Conservation (phyloP, 768 basidiomycete genomes). For the Sistotremastrum niveocremeum region DNA sequence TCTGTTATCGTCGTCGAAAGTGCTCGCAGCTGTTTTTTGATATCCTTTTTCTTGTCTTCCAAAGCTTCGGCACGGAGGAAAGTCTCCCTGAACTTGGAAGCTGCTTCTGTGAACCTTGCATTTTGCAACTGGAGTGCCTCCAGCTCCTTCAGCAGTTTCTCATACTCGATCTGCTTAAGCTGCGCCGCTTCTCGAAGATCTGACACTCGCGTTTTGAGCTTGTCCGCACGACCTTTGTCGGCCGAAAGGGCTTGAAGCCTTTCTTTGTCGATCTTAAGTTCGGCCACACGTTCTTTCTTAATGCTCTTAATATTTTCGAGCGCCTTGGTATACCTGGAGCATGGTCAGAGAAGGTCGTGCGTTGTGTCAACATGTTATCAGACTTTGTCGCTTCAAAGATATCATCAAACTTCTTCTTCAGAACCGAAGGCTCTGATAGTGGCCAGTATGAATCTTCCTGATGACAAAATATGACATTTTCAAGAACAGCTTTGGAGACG, state of each 20-base stretch:
- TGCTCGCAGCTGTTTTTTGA: constrained; percentile 47
- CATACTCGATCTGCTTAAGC: constrained; percentile 59
- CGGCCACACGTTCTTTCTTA: constrained; percentile 80
- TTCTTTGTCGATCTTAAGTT: constrained; percentile 89
- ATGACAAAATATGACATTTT: constrained; percentile 99
- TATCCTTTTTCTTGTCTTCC: constrained; percentile 44
- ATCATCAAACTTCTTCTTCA: constrained; percentile 99
- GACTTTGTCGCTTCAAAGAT: constrained; percentile 97
- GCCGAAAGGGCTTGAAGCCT: constrained; percentile 59
- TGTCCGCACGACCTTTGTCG: constrained; percentile 81
- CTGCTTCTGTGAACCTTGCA: constrained; percentile 66
- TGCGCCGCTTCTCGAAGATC: constrained; percentile 50
- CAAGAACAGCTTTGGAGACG: constrained; percentile 94
- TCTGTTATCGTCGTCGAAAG: constrained; percentile 53
- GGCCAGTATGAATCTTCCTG: constrained; percentile 99
- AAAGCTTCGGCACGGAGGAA: constrained; percentile 58
- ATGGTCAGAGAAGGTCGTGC: not conserved
- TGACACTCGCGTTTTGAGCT: constrained; percentile 52
- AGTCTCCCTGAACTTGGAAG: constrained; percentile 75
- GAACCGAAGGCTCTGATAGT: constrained; percentile 69
- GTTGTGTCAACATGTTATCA: constrained; percentile 6
- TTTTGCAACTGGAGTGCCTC: constrained; percentile 57
- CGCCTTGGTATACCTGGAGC: constrained; percentile 83
- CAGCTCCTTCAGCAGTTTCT: constrained; percentile 52
- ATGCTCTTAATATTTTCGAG: constrained; percentile 82